phyloP scores from a whole-genome alignment of 495 filamentous ascomycete genomes.

The Penicillium arizonense region DNA sequence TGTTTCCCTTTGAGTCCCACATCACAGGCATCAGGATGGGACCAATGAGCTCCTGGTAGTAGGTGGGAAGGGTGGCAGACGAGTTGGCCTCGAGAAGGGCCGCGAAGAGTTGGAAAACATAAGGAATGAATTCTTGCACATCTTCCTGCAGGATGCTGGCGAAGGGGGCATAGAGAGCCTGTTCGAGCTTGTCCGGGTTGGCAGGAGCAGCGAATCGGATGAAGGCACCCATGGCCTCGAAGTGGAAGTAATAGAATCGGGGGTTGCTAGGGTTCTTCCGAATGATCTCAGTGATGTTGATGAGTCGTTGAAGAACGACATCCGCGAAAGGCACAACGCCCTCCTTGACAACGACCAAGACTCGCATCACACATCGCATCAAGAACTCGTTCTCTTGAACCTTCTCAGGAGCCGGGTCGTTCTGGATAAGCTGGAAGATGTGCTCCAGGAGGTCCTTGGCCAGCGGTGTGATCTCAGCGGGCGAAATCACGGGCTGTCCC shows the following conservation, averaged over 20 bases:
- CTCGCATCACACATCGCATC: constrained; percentile 97
- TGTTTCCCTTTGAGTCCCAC: constrained; percentile 91
- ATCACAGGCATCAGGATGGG: constrained; percentile 71
- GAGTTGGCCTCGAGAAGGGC: constrained; percentile 83
- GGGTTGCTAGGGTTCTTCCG: constrained; percentile 94
- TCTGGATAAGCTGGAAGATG: constrained; percentile 87
- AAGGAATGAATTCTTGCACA: constrained; percentile 94
- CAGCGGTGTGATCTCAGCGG: constrained; percentile 69
- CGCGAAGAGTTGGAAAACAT: constrained; percentile 93
- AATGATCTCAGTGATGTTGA: constrained; percentile 85
- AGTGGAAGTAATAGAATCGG: constrained; percentile 97
- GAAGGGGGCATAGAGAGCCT: constrained; percentile 74
- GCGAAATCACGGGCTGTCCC: constrained; percentile 71
- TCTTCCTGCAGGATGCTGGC: constrained; percentile 71
- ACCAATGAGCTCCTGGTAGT: constrained; percentile 72
- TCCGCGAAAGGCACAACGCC: constrained; percentile 68
- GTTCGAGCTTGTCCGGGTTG: constrained; percentile 71
- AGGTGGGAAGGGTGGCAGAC: constrained; percentile 65
- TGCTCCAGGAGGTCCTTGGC: constrained; percentile 85
- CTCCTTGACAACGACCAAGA: constrained; percentile 88
- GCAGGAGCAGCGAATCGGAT: constrained; percentile 71
- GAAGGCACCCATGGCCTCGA: constrained; percentile 93
- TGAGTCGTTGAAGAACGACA: constrained; percentile 69
- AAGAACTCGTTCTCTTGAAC: constrained; percentile 98
- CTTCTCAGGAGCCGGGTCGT: constrained; percentile 78